These are phyloP conservation scores for Zymoseptoria ardabiliae DNA, from an alignment of 2,329 filamentous ascomycete genomes.

Conservation along the genomic window DNA sequence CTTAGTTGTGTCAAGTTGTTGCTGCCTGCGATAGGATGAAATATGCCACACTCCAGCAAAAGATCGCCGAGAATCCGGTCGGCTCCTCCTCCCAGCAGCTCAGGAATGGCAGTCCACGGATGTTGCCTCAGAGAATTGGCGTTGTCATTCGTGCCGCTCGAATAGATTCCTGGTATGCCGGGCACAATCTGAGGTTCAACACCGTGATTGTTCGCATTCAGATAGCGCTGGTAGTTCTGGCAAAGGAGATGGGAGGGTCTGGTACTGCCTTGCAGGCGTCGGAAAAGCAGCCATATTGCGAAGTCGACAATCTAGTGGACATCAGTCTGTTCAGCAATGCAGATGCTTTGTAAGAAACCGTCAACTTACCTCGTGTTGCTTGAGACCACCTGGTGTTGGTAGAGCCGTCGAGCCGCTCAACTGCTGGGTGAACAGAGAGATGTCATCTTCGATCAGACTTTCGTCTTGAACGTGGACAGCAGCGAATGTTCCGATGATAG, in stretches of 20 bases:
- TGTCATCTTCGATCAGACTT: slow-evolving; percentile 29
- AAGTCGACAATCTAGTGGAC: slow-evolving; percentile 41
- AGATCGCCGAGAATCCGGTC: slow-evolving; percentile 72
- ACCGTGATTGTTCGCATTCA: slow-evolving; percentile 24
- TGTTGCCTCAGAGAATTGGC: slow-evolving; percentile 59
- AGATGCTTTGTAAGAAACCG: slow-evolving; percentile 44
- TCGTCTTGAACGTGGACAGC: slow-evolving; percentile 24
- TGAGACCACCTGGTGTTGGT: slow-evolving; percentile 22
- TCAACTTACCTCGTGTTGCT: slow-evolving; percentile 39
- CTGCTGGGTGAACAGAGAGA: slow-evolving; percentile 41
- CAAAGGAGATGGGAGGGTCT: slow-evolving; percentile 70
- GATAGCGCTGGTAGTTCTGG: slow-evolving; percentile 64
- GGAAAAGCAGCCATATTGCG: slow-evolving; percentile 67
- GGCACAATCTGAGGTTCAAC: slow-evolving; percentile 30
- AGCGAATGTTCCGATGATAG: slow-evolving; percentile 53
- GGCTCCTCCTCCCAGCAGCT: slow-evolving; percentile 65
- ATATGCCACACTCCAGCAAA: slow-evolving; percentile 71
- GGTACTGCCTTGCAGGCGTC: slow-evolving; percentile 40
- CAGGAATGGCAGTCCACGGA: slow-evolving; percentile 70
- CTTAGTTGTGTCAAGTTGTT: slow-evolving; percentile 71
- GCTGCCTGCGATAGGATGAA: slow-evolving; percentile 53
- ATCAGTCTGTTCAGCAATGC: slow-evolving; percentile 16
- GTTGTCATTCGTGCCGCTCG: slow-evolving; percentile 60
- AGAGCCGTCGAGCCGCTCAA: slow-evolving; percentile 25
- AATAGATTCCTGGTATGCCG: slow-evolving; percentile 60